Conservation (phyloP, 495 filamentous ascomycete species). For the Astrothelium macrocarpum region DNA sequence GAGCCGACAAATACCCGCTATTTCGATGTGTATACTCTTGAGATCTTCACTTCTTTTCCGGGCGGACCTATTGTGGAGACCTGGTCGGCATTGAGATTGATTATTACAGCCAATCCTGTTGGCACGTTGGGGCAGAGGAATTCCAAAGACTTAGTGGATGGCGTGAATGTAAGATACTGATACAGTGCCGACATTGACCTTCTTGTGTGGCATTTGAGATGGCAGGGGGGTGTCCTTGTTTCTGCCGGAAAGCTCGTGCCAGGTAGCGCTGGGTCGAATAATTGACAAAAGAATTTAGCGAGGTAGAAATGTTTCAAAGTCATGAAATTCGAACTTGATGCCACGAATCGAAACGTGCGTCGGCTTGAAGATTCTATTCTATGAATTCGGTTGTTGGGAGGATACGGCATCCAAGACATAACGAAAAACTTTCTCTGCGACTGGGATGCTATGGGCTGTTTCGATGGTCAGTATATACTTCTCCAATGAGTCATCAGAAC, state of each 20-base stretch:
- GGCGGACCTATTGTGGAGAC: too few relatives aligned
- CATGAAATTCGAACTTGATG: not conserved
- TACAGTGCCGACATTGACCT: not conserved
- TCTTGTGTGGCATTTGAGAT: not conserved
- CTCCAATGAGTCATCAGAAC: slow-evolving; percentile 32
- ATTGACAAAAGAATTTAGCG: not conserved
- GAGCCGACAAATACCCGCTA: not conserved
- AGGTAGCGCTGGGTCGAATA: not conserved
- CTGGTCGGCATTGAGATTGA: not conserved
- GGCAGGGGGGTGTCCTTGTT: not conserved
- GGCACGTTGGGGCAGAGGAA: not conserved
- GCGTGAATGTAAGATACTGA: not conserved
- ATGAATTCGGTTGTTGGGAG: not conserved
- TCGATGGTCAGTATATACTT: not conserved
- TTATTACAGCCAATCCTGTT: not conserved
- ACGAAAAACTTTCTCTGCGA: slow-evolving; percentile 47
- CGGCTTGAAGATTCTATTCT: not conserved
- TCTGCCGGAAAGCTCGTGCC: not conserved
- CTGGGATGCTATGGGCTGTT: slow-evolving; percentile 18
- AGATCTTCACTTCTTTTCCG: not conserved
- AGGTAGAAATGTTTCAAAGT: not conserved
- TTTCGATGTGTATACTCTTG: not conserved
- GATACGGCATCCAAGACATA: slow-evolving; percentile 38
- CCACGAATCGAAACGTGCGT: not conserved
- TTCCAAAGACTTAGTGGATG: not conserved